A percentile compares a stretch with the other conserved stretches of the same genome.
phyloP scores from a whole-genome alignment of 805 yeast genomes.

The Monosporozyma servazzii region DNA sequence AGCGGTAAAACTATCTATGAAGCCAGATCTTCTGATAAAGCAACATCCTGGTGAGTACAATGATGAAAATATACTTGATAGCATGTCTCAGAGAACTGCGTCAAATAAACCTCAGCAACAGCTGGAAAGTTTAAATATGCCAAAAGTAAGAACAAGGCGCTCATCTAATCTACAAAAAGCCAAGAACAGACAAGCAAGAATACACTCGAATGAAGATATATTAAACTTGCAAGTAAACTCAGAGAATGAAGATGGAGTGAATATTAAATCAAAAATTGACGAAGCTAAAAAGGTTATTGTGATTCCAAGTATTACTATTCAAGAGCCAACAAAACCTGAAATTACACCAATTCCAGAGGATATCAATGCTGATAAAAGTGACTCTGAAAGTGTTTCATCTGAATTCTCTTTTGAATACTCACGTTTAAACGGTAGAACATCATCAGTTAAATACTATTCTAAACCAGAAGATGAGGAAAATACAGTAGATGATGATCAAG shows the following conservation, averaged over 20 bases:
- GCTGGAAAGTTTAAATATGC: neutral
- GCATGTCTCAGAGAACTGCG: neutral
- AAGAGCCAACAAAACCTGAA: slow-evolving; percentile 1
- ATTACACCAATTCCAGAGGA: neutral
- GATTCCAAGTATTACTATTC: slow-evolving; percentile 5
- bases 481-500: slow-evolving; percentile 6
- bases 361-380: slow-evolving; percentile 2
- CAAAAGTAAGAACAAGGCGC: neutral
- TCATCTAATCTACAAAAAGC: slow-evolving; percentile 9
- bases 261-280: neutral
- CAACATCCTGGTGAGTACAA: neutral
- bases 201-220: slow-evolving; percentile 25
- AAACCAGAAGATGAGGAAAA: slow-evolving; percentile 25
- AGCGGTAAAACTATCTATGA: slow-evolving; percentile 11
- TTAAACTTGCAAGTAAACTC: slow-evolving; percentile 9
- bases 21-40: neutral
- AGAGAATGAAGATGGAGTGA: neutral
- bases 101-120: neutral
- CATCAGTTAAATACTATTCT: slow-evolving; percentile 44
- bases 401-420: slow-evolving; percentile 45
- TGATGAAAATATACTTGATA: neutral
- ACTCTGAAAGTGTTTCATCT: slow-evolving; percentile 8
- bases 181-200: slow-evolving; percentile 23
- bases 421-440: slow-evolving; percentile 39
- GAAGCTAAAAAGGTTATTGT: neutral